phyloP scores from a whole-genome alignment of 805 yeast species.

The Yueomyces sinensis region DNA sequence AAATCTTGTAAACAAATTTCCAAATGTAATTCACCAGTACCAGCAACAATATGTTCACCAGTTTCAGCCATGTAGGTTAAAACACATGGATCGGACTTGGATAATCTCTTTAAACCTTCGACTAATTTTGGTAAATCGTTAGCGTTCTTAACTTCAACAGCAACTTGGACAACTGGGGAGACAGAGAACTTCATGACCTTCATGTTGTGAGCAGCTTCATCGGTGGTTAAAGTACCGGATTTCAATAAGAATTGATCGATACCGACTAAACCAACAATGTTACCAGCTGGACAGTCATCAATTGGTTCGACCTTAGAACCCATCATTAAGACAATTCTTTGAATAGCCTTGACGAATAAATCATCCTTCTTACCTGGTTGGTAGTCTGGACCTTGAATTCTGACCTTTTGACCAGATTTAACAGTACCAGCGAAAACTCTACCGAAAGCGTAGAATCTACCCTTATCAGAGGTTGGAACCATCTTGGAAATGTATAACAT shows the following conservation, averaged over 20 bases:
- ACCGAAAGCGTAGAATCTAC: constrained; percentile 99
- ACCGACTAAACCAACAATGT: constrained; percentile 99
- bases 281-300: constrained; percentile 99
- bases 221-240: constrained; percentile 97
- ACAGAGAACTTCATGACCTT: constrained; percentile 99
- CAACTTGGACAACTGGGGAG: constrained; percentile 98
- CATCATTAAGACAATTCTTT: constrained; percentile 99
- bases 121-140: constrained; percentile 97
- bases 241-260: constrained; percentile 97
- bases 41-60: constrained; percentile 99
- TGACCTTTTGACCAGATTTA: constrained; percentile 94
- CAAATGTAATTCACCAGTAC: constrained; percentile 98
- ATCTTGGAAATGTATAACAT: constrained; percentile 99
- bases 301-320: constrained; percentile 95
- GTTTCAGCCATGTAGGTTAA: constrained; percentile 72
- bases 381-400: constrained; percentile 99
- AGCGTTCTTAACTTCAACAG: constrained; percentile 99
- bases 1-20: constrained; percentile 92
- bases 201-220: constrained; percentile 95
- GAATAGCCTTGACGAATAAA: constrained; percentile 88
- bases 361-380: constrained; percentile 96
- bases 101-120: constrained; percentile 98
- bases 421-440: constrained; percentile 99
- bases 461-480: constrained; percentile 99
- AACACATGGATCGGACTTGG: constrained; percentile 99